phyloP scores from a whole-genome alignment of 2,329 filamentous ascomycete species.

The Rhexocercosporidium sp. region DNA sequence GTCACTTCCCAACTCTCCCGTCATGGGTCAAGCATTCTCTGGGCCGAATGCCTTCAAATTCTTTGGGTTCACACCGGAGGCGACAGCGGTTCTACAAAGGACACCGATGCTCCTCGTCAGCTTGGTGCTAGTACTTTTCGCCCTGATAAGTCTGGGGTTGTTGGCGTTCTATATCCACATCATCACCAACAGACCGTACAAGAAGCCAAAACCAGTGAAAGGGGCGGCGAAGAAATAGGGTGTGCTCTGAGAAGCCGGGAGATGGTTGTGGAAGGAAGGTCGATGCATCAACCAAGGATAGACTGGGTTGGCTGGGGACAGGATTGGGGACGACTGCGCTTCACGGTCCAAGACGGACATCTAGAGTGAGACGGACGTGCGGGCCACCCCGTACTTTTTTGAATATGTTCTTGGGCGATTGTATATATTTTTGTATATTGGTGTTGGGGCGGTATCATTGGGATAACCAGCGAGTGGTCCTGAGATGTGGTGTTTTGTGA shows the following conservation, averaged over 20 bases:
- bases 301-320: not conserved
- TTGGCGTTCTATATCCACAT: slow-evolving; percentile 39
- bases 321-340: slow-evolving; percentile 7
- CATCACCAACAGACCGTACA: slow-evolving; percentile 39
- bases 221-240: slow-evolving; percentile 30
- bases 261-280: not conserved
- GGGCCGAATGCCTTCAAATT: slow-evolving; percentile 44
- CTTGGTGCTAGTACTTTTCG: slow-evolving; percentile 35
- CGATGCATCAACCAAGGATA: not conserved
- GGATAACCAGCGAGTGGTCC: slow-evolving; percentile 4
- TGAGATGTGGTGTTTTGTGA: slow-evolving; percentile 1
- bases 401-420: slow-evolving; percentile 6
- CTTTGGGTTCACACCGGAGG: slow-evolving; percentile 41
- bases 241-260: not conserved
- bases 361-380: slow-evolving; percentile 17
- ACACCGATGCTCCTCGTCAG: slow-evolving; percentile 37
- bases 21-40: slow-evolving; percentile 40
- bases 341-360: slow-evolving; percentile 16
- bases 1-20: slow-evolving; percentile 9
- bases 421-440: slow-evolving; percentile 2
- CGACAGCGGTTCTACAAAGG: slow-evolving; percentile 39
- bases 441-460: not conserved
- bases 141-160: slow-evolving; percentile 23
- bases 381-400: slow-evolving; percentile 14
- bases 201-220: slow-evolving; percentile 40